Evolutionary conservation across 495 filamentous ascomycete species (phyloP).

Genomic region (Cercophora samala): DNA sequence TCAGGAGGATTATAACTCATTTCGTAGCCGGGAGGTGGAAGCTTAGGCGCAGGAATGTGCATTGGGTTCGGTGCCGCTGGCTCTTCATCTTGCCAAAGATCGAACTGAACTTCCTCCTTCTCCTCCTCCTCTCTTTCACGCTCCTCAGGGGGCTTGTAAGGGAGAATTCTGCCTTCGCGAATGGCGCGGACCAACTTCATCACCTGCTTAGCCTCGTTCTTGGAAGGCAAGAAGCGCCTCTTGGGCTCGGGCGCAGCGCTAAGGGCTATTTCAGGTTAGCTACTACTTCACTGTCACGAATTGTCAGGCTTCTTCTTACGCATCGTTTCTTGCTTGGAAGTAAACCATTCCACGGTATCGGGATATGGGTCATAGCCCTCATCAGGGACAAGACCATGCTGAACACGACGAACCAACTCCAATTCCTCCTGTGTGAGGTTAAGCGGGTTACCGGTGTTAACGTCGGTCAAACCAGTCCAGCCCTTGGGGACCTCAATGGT

Average conservation of each 20-base stretch:
- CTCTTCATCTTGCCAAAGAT: conserved; percentile 91
- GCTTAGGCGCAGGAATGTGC: conserved; percentile 95
- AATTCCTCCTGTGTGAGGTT: conserved; percentile 74
- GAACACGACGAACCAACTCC: conserved; percentile 81
- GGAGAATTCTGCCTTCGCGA: conserved; percentile 86
- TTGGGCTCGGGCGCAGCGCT: conserved; percentile 95
- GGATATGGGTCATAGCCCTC: conserved; percentile 92
- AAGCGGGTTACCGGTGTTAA: conserved; percentile 84
- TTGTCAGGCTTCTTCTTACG: conserved; percentile 34
- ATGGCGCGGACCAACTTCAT: conserved; percentile 99
- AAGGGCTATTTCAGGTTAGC: conserved; percentile 47
- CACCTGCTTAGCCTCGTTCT: conserved; percentile 91
- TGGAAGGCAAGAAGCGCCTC: conserved; percentile 92
- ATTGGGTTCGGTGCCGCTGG: conserved; percentile 81
- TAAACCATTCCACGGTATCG: conserved; percentile 90
- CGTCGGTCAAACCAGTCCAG: conserved; percentile 94
- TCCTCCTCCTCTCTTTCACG: conserved; percentile 66
- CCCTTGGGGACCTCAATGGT: conserved; percentile 98
- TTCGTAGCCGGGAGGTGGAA: conserved; percentile 90
- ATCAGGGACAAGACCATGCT: conserved; percentile 82
- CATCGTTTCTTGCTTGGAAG: conserved; percentile 85
- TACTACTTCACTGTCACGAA: background rate
- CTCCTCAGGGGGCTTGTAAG: conserved; percentile 79
- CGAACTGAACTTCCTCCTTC: conserved; percentile 67
- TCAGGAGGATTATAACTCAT: conserved; percentile 94